phyloP scores from a whole-genome alignment of 495 filamentous ascomycete genomes.

The Chaetomium fimeti region DNA sequence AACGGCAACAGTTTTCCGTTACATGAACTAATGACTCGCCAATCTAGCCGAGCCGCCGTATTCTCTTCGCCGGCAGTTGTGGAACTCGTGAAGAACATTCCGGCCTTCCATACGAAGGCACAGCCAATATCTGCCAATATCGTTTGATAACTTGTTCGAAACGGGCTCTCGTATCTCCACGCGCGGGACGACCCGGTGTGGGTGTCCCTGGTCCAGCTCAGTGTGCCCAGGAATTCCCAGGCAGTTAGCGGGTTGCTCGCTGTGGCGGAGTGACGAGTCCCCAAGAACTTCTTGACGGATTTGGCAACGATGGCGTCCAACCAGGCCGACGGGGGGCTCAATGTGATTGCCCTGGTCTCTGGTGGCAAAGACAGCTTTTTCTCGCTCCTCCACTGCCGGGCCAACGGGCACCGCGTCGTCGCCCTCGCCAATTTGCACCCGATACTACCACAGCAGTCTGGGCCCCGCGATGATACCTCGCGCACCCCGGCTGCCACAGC shows the following conservation, averaged over 20 bases:
- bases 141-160: not conserved
- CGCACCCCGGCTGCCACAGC: constrained; percentile 16
- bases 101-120: not conserved
- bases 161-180: constrained; percentile 15
- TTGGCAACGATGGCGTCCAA: constrained; percentile 9
- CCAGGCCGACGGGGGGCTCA: constrained; percentile 47
- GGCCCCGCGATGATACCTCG: not conserved
- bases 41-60: not conserved
- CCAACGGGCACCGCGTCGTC: constrained; percentile 80
- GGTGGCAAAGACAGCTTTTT: constrained; percentile 97
- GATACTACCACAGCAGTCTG: constrained; percentile 20
- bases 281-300: not conserved
- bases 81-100: constrained; percentile 4
- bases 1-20: not conserved
- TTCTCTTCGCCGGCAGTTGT: not conserved
- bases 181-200: constrained; percentile 18
- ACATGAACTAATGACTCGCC: constrained; percentile 6
- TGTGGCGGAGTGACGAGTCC: not conserved
- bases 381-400: constrained; percentile 83
- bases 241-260: not conserved
- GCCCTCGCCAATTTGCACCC: constrained; percentile 89
- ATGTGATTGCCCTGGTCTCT: constrained; percentile 90
- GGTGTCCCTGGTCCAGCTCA: too few relatives aligned
- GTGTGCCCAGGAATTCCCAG: not conserved
- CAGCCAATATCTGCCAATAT: not conserved